Evolutionary conservation across 2,329 filamentous ascomycete genomes (phyloP), one percentile per base, ranked within the genome.

Genomic region (Stromatinia cepivora): DNA sequence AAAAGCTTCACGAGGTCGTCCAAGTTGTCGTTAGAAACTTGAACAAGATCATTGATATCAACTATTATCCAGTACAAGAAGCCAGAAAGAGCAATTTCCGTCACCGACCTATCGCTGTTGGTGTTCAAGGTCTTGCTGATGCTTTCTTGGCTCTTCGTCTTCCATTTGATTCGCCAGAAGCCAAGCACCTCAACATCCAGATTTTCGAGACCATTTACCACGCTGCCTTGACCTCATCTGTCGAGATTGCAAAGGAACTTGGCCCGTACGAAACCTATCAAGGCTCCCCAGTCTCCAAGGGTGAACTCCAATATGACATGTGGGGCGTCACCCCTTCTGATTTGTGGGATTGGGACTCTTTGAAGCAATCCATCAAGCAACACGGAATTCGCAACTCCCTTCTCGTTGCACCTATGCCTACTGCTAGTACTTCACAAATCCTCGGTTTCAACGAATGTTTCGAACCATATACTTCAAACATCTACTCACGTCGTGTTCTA

Each of bases 181-280:
- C 95, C 72, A 92, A 90, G 75, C 87, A 95, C 80, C 88, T 99
- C 78, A 99, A 99, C 86, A 94, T 91, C 78, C 93, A 99, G 81
- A 98, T 99, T 81, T 99, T 99, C 74, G 95, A 99, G 86, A 99
- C 95, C 73, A 97, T 99, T 81, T 99, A 99, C 84, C 95, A 99
- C 80, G 95, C 90, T 79, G 92, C 93, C 69, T 84, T 98, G 72
- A 97, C 94, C 68, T 91, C 93, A 31, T 99, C 95, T 0, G 89
- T 91, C 78, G 89, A 97, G 70, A 83, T 98, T 73, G 93, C 95
- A 72, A 91, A 93, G 84, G 84, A 91, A 75, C 82, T 94, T 70
- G 95, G 95, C 5, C 81, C 93, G 8, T 99, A 99, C 82, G 86
- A 90, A 75, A 93, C 93, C 4, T 99, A 97, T 79, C 87, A 94